Percentiles rank a stretch among this genome's conserved stretches.
phyloP scores from a whole-genome alignment of 148 eudicot species.

The Rhododendron griersonianum region DNA sequence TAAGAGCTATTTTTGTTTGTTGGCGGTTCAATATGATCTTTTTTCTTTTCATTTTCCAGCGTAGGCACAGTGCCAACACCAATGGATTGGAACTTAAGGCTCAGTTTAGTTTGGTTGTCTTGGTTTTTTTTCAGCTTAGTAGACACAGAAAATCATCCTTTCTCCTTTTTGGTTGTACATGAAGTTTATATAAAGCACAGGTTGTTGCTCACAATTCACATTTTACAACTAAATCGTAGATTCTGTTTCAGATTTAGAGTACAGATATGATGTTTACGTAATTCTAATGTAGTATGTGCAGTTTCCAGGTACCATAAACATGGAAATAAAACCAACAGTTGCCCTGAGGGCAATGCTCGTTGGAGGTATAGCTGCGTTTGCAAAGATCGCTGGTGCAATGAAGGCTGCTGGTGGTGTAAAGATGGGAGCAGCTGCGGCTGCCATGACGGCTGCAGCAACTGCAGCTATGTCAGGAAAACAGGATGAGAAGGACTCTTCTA shows the following conservation, averaged over 20 bases:
- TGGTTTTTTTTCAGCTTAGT: neutral
- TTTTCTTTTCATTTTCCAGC: neutral
- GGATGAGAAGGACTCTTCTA: constrained; percentile 42
- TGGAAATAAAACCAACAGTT: constrained; percentile 82
- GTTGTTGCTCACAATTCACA: neutral
- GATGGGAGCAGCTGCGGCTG: constrained; percentile 84
- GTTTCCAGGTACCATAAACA: constrained; percentile 23
- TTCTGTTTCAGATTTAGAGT: neutral
- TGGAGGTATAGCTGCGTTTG: constrained; percentile 88
- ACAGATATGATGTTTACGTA: neutral
- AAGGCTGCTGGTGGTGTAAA: constrained; percentile 91
- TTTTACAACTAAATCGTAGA: neutral
- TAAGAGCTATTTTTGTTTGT: neutral
- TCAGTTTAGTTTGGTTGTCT: neutral
- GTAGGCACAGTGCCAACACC: neutral
- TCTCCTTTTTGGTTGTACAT: neutral
- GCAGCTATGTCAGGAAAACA: constrained; percentile 74
- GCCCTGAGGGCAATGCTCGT: constrained; percentile 85
- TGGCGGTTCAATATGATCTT: neutral
- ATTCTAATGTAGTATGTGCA: neutral
- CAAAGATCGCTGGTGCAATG: constrained; percentile 66
- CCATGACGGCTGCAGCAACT: constrained; percentile 84
- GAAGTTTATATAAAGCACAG: neutral
- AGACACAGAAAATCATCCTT: neutral
- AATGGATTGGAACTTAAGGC: neutral